Base-by-base conservation (phyloP, 2,329 filamentous ascomycete genomes). In the Malbranchea cinnamomea region DNA sequence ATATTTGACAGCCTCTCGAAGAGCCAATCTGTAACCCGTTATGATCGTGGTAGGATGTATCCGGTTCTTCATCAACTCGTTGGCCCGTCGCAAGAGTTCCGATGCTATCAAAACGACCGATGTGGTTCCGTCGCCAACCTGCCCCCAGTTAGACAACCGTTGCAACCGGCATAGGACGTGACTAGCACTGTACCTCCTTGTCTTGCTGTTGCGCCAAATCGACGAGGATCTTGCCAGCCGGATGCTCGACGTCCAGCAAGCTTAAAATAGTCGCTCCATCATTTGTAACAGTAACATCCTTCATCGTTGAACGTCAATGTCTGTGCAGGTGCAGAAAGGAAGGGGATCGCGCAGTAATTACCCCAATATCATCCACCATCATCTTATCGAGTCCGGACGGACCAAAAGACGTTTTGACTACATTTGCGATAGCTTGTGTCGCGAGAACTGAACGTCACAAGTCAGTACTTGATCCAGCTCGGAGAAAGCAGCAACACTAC, bases 21-120 rank as follows among this genome's bases (percentile, higher is more conserved):
- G 70, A 37, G 89, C 89, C 48, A 98, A 71, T 50, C 89, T 74
- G 70, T 98, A 98, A 49, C 89, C 89, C 38, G 84, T 95, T 54
- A 98, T 98, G 61, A 98, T 95, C 37, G 91, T 98, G 15, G 89
- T 98, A 33, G 89, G 91, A 63, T 98, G 89, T 71, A 98, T 98
- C 56, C 85, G 81, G 72, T 95, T 98, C 69, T 89, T 94, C 80
- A 95, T 91, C 43, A 98, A 71, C 63, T 98, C 89, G 65, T 98
- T 98, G 40, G 76, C 89, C 59, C 89, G 72, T 54, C 80, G 74
- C 50, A 98, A 67, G 42, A 98, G 77, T 65, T 98, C 89, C 37
- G 89, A 82, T 30, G 89, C 89, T 57, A 98, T 94, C 45, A 98
- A 72, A 35, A 98, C 89, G 30, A 98, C 89, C 28, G 87, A 95